These are phyloP conservation scores for Ophiosphaerella narmari DNA, from an alignment of 2,329 filamentous ascomycete species.

Conservation along the genomic window DNA sequence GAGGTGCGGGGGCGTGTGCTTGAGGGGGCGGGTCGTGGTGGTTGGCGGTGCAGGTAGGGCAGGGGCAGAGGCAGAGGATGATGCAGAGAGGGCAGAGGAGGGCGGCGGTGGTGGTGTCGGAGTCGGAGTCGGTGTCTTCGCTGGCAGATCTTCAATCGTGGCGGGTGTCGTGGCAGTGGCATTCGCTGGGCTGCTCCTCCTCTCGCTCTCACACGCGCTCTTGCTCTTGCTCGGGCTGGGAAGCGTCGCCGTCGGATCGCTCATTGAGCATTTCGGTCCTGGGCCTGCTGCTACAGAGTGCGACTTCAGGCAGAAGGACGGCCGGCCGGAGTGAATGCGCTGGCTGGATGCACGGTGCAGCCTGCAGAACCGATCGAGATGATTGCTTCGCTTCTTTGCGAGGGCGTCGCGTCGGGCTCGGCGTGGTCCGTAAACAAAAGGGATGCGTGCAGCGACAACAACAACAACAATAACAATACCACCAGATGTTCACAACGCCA, in stretches of 20 bases:
- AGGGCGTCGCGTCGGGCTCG: background rate
- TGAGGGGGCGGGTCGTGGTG: constrained; percentile 11
- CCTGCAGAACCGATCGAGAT: background rate
- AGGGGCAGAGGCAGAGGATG: constrained; percentile 3
- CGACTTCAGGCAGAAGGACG: constrained; percentile 21
- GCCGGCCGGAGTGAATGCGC: constrained; percentile 11
- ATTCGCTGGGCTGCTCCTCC: constrained; percentile 26
- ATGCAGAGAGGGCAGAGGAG: constrained; percentile 8
- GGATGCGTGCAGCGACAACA: background rate
- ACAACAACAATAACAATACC: background rate
- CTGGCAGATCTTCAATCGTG: constrained; percentile 19
- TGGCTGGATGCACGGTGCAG: constrained; percentile 9
- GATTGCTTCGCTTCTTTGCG: background rate
- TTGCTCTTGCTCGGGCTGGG: constrained; percentile 5
- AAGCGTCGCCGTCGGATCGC: constrained; percentile 21
- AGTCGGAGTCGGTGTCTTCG: constrained; percentile 10
- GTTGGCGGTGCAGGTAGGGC: constrained; percentile 10
- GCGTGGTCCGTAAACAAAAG: background rate
- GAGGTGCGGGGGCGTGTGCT: constrained; percentile 18
- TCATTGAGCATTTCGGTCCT: constrained; percentile 32
- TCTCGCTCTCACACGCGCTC: background rate
- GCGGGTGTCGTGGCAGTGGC: constrained; percentile 12
- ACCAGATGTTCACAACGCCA: background rate
- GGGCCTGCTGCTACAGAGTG: background rate
- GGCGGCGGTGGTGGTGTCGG: constrained; percentile 1